phyloP scores from a whole-genome alignment of 352 stramenopile species.

The Phytopythium helicoides region DNA sequence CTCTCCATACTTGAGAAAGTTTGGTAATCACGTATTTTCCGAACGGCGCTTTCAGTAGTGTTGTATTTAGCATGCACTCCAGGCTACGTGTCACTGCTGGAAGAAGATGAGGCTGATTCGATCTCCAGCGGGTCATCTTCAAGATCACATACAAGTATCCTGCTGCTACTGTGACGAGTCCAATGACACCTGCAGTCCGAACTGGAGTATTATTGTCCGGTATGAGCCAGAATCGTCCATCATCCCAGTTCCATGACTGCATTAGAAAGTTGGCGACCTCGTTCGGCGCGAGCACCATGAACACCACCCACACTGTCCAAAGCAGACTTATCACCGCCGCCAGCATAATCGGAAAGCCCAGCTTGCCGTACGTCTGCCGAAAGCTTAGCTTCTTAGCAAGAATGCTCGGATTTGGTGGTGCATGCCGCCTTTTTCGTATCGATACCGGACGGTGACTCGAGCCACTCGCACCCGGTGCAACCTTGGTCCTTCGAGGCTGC shows the following conservation, averaged over 20 bases:
- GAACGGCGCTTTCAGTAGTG: no score
- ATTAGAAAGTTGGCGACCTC: slow-evolving; percentile 32
- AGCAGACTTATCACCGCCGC: slow-evolving; percentile 20
- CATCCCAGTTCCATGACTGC: slow-evolving; percentile 26
- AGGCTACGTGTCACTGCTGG: no score
- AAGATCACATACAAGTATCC: slow-evolving; percentile 18
- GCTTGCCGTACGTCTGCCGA: slow-evolving; percentile 15
- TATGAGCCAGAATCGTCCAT: slow-evolving; percentile 39
- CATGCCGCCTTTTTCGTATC: no score
- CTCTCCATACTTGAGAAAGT: slow-evolving; percentile 11
- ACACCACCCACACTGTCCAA: slow-evolving; percentile 33
- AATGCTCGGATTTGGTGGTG: no score
- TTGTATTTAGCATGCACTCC: no score
- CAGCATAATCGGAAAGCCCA: slow-evolving; percentile 19
- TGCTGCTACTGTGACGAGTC: slow-evolving; percentile 7
- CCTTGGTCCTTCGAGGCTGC: no score
- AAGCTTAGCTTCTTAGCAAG: slow-evolving; percentile 9
- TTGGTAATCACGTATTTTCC: background rate
- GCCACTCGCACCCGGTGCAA: no score
- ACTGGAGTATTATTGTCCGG: slow-evolving; percentile 10
- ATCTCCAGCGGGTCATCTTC: slow-evolving; percentile 23
- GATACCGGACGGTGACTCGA: no score
- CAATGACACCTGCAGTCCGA: slow-evolving; percentile 11
- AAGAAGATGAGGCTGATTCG: no score
- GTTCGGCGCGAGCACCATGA: slow-evolving; percentile 24